These are phyloP conservation scores for Blastosporella zonata DNA, from an alignment of 1,284 basidiomycete genomes.

Conservation along the genomic window DNA sequence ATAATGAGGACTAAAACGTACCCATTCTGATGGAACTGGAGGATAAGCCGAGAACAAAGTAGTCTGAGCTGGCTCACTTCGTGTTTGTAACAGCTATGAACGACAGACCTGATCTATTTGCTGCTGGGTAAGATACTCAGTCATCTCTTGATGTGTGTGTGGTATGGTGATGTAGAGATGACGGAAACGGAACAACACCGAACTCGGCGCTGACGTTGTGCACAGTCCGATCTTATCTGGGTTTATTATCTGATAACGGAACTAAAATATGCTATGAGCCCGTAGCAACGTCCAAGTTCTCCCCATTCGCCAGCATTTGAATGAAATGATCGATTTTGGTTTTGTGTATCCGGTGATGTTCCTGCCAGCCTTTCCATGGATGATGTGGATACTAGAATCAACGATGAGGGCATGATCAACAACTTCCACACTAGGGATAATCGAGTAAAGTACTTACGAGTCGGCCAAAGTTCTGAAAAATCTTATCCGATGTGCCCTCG, in stretches of 20 bases:
- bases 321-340: slow-evolving; percentile 78
- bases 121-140: slow-evolving; percentile 43
- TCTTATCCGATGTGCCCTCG: slow-evolving; percentile 74
- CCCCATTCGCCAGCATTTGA: slow-evolving; percentile 52
- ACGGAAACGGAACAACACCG: background rate
- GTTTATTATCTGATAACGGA: slow-evolving; percentile 11
- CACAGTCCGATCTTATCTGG: slow-evolving; percentile 1
- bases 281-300: slow-evolving; percentile 40
- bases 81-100: background rate
- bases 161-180: background rate
- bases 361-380: slow-evolving; percentile 89
- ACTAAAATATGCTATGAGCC: background rate
- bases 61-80: slow-evolving; percentile 4
- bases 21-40: slow-evolving; percentile 51
- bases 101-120: slow-evolving; percentile 49
- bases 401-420: background rate
- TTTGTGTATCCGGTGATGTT: slow-evolving; percentile 82
- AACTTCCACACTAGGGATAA: background rate
- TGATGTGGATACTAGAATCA: slow-evolving; percentile 68
- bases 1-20: slow-evolving; percentile 21
- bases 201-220: background rate
- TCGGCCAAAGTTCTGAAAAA: slow-evolving; percentile 74
- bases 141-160: slow-evolving; percentile 14
- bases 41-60: background rate
- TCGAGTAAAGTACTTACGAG: slow-evolving; percentile 41